Evolutionary conservation across 176 grass and related monocot species (phyloP).

Genomic region (Cenchrus americanus): DNA sequence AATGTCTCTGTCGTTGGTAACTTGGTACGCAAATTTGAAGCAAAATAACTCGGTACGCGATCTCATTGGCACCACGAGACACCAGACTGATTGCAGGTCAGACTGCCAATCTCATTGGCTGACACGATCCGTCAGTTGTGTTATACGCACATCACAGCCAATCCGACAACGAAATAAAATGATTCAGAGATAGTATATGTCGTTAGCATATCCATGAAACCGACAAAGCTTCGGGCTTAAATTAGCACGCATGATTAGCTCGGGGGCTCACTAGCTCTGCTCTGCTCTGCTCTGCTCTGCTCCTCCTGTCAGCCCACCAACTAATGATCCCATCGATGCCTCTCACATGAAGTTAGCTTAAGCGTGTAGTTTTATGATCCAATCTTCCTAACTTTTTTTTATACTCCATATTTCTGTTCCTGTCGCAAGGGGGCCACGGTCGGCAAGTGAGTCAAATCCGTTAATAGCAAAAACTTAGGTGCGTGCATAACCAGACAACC

Average conservation of each 20-base stretch:
- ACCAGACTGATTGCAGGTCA: not conserved
- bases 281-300: conserved; percentile 2
- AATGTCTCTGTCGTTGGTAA: not conserved
- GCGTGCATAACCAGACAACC: conserved; percentile 26
- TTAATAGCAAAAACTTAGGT: conserved; percentile 27
- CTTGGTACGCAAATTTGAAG: not conserved
- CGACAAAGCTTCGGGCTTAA: conserved; percentile 29
- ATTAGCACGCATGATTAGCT: conserved; percentile 39
- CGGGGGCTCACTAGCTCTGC: not conserved
- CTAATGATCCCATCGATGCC: conserved; percentile 11
- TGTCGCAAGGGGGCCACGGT: conserved; percentile 8
- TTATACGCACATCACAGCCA: conserved; percentile 11
- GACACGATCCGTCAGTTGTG: not conserved
- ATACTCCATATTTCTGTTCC: conserved; percentile 8
- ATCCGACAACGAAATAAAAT: not conserved
- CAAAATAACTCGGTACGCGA: not conserved
- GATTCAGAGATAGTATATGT: conserved; percentile 15
- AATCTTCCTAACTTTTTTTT: conserved; percentile 7
- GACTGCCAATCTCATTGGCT: not conserved
- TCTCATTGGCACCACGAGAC: not conserved
- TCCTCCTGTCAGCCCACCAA: conserved; percentile 37
- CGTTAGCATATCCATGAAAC: conserved; percentile 37
- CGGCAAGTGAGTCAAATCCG: not conserved
- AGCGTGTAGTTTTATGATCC: conserved; percentile 28
- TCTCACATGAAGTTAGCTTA: not conserved